A percentile compares a stretch with the other conserved stretches of the same genome.
These are phyloP conservation scores for Tricholoma sp. DNA, from an alignment of 768 basidiomycete genomes.

Conservation along the genomic window DNA sequence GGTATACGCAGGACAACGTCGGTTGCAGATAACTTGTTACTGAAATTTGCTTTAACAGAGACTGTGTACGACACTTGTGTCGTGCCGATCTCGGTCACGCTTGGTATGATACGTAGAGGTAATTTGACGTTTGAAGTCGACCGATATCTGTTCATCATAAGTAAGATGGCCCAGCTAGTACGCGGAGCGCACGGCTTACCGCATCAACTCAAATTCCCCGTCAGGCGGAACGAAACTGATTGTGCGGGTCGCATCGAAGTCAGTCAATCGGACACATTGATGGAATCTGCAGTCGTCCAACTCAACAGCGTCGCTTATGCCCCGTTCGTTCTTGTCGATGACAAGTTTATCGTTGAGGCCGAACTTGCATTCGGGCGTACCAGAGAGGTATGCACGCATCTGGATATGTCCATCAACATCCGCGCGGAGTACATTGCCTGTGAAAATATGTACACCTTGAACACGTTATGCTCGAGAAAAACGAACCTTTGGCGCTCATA, in stretches of 20 bases:
- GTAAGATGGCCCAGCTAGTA: not conserved
- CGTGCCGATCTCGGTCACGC: slow-evolving; percentile 90
- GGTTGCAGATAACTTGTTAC: slow-evolving; percentile 87
- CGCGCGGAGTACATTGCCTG: slow-evolving; percentile 86
- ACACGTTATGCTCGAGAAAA: not conserved
- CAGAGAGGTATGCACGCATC: slow-evolving; percentile 96
- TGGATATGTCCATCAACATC: slow-evolving; percentile 98
- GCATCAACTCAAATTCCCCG: slow-evolving; percentile 98
- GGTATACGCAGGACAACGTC: slow-evolving; percentile 92
- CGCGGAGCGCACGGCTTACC: slow-evolving; percentile 39
- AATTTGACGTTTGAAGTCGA: slow-evolving; percentile 95
- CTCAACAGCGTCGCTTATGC: slow-evolving; percentile 79
- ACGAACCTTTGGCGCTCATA: slow-evolving; percentile 92
- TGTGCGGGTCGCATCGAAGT: slow-evolving; percentile 89
- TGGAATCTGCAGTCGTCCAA: slow-evolving; percentile 98
- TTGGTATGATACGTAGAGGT: slow-evolving; percentile 84
- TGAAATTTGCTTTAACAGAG: slow-evolving; percentile 84
- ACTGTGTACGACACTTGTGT: slow-evolving; percentile 88
- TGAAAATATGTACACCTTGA: not conserved
- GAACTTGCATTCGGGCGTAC: slow-evolving; percentile 98
- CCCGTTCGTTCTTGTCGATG: slow-evolving; percentile 77
- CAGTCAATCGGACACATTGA: slow-evolving; percentile 92
- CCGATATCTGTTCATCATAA: slow-evolving; percentile 65
- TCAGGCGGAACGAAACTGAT: slow-evolving; percentile 98
- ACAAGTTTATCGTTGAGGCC: slow-evolving; percentile 98